Evolutionary conservation across 2,329 filamentous ascomycete species (phyloP).

Genomic region (Reticulascus tulasneorum): DNA sequence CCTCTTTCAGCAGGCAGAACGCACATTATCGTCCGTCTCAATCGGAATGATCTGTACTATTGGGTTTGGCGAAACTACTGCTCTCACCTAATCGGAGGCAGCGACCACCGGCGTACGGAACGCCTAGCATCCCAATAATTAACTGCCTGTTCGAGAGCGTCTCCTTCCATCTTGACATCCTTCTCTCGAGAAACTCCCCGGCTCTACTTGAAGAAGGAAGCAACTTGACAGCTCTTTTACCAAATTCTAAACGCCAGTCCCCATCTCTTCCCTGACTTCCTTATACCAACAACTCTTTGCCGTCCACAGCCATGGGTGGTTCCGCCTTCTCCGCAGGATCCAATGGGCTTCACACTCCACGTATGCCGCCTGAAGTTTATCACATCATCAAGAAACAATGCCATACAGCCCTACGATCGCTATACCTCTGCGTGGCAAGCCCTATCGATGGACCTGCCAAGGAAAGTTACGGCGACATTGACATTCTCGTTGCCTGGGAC

Average conservation of each 20-base stretch:
- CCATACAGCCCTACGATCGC: conserved; percentile 38
- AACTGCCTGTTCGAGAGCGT: too few species aligned
- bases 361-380: conserved; percentile 61
- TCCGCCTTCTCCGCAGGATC: conserved; percentile 47
- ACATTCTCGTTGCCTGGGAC: conserved; percentile 56
- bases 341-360: conserved; percentile 55
- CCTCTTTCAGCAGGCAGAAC: too few species aligned
- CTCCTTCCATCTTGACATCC: neutral
- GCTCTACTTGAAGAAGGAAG: neutral
- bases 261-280: too few species aligned
- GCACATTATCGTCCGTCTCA: too few species aligned
- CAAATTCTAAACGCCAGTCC: neutral
- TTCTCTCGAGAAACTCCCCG: neutral
- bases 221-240: neutral
- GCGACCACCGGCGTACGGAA: too few species aligned
- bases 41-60: too few species aligned
- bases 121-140: neutral
- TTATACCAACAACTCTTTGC: too few species aligned
- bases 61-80: too few species aligned
- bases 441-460: conserved; percentile 70
- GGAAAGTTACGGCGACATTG: conserved; percentile 65
- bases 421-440: conserved; percentile 53
- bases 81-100: too few species aligned
- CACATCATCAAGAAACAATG: conserved; percentile 41
- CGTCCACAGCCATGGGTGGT: conserved; percentile 73